These are phyloP conservation scores for Leucaena leucocephala DNA, from an alignment of 306 rosid species.

Conservation along the genomic window DNA sequence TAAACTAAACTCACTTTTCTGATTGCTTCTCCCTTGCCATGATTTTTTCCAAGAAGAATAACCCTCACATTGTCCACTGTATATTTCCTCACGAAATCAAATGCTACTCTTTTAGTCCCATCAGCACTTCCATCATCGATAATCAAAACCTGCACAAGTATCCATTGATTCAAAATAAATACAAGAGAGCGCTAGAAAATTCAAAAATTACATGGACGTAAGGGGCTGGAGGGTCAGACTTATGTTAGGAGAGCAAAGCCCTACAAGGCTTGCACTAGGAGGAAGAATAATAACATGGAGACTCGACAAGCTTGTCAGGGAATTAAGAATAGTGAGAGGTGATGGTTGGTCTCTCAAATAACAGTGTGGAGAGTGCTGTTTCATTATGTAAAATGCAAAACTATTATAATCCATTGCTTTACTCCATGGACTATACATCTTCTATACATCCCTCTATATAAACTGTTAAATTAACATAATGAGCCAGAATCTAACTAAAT, in stretches of 20 bases:
- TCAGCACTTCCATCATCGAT: slow-evolving; percentile 94
- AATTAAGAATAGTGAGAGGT: no score
- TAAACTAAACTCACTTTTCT: slow-evolving; percentile 86
- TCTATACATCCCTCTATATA: not conserved
- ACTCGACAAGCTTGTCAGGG: no score
- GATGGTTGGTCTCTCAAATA: no score
- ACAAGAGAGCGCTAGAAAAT: slow-evolving; percentile 1
- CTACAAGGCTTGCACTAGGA: no score
- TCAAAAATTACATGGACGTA: no score
- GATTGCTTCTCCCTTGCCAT: slow-evolving; percentile 97
- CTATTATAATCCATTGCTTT: slow-evolving; percentile 5
- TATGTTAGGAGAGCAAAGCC: no score
- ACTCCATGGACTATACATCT: slow-evolving; percentile 2
- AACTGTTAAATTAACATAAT: slow-evolving; percentile 1
- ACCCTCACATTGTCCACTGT: slow-evolving; percentile 79
- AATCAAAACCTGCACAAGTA: slow-evolving; percentile 69
- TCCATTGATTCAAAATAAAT: slow-evolving; percentile 32
- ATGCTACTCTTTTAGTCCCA: slow-evolving; percentile 87
- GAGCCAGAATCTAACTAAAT: slow-evolving; percentile 33
- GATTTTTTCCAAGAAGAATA: slow-evolving; percentile 89
- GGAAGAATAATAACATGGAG: not conserved
- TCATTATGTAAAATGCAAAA: not conserved
- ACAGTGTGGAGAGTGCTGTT: no score
- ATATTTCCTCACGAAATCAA: slow-evolving; percentile 79
- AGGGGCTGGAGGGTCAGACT: no score